Evolutionary conservation across 495 filamentous ascomycete genomes (phyloP), one percentile per base, ranked within the genome.

Genomic region (Aspergillus haitiensis): DNA sequence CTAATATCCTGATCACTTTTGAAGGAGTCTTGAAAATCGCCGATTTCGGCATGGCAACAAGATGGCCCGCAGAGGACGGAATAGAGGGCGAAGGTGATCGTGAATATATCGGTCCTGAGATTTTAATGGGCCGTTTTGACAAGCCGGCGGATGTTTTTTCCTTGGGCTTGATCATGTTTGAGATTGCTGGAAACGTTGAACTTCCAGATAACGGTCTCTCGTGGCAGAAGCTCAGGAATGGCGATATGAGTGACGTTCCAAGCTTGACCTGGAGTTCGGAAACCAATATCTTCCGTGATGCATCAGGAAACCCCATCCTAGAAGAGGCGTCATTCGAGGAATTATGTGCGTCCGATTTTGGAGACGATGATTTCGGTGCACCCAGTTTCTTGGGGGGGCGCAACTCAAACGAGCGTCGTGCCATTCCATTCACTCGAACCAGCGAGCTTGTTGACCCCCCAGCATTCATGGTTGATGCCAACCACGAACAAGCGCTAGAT

Each of bases 81-180:
- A 86, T 95, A 39, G 94, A 98, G 55, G 86, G 89, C 34, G 94
- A 98, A 74, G 94, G 94, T 15, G 94, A 98, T 67, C 89, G 94
- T 47, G 90, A 94, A 67, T 98, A 98, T 68, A 92, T 98, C 66
- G 92, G 88, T 7, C 92, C 93, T 0, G 94, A 98, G 68, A 89
- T 96, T 48, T 81, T 98, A 11, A 81, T 79, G 67, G 92, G 90
- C 37, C 82, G 86, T 56, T 92, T 86, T 66, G 93, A 96, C 72
- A 94, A 94, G 67, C 89, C 94, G 4, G 87, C 89, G 44, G 94
- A 98, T 72, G 84, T 98, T 39, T 98, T 97, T 72, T 88, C 93
- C 3, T 82, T 98, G 18, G 94, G 94, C 34, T 81, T 97, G 58
- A 93, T 97, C 67, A 89, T 97, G 71, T 84, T 96, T 40, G 94